A percentile compares a stretch with the other conserved stretches of the same genome.
phyloP scores from a whole-genome alignment of 768 basidiomycete genomes.

The Boletus rex-veris region DNA sequence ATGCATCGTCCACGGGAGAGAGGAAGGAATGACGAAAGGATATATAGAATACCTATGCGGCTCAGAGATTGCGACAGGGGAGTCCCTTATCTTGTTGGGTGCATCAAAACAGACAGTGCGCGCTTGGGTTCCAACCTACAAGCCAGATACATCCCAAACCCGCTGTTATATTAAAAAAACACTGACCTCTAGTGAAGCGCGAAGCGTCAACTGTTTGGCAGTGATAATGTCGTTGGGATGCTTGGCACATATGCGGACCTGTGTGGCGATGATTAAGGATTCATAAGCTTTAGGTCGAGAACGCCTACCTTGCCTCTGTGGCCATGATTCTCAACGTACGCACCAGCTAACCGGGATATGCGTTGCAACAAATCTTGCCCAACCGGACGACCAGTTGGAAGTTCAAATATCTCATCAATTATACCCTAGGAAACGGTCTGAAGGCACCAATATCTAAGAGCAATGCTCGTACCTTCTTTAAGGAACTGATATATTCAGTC shows the following conservation, averaged over 20 bases:
- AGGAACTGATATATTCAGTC: slow-evolving; percentile 40
- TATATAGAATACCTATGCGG: slow-evolving; percentile 56
- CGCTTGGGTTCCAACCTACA: slow-evolving; percentile 14
- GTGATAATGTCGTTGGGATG: slow-evolving; percentile 35
- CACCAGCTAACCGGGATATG: slow-evolving; percentile 67
- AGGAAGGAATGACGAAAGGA: slow-evolving; percentile 55
- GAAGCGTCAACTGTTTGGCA: slow-evolving; percentile 53
- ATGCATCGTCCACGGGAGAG: slow-evolving; percentile 47
- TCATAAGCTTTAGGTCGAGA: not conserved
- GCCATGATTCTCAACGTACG: slow-evolving; percentile 54
- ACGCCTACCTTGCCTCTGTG: slow-evolving; percentile 42
- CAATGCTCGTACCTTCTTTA: slow-evolving; percentile 44
- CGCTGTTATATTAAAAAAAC: not conserved
- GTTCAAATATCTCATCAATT: slow-evolving; percentile 34
- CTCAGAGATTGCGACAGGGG: slow-evolving; percentile 29
- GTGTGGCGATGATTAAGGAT: not conserved
- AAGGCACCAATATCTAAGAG: not conserved
- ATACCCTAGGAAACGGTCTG: slow-evolving; percentile 17
- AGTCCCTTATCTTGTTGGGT: slow-evolving; percentile 24
- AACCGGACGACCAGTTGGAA: slow-evolving; percentile 46
- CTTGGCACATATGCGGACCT: slow-evolving; percentile 59
- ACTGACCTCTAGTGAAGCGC: slow-evolving; percentile 52
- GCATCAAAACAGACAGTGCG: slow-evolving; percentile 31
- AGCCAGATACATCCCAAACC: not conserved
- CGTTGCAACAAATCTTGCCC: slow-evolving; percentile 48